Percentiles rank a stretch among this genome's conserved stretches.
These are phyloP conservation scores for Rosa hybrid DNA, from an alignment of 331 rosid species.

Conservation along the genomic window DNA sequence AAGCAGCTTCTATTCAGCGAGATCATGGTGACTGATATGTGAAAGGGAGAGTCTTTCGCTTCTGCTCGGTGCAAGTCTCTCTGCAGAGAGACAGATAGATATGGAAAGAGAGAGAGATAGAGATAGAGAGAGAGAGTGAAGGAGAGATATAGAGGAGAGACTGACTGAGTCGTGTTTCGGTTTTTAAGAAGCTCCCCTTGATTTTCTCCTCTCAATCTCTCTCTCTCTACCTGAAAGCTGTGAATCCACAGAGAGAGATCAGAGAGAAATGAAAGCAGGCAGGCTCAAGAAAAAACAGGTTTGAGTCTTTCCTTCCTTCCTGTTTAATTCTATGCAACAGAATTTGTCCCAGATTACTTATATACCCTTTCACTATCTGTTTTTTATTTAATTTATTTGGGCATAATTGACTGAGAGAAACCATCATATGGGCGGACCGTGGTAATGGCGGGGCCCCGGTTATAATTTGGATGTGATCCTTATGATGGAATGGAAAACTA, in stretches of 20 bases:
- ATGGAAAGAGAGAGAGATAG: background rate
- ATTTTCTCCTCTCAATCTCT: slow-evolving; percentile 27
- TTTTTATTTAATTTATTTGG: background rate
- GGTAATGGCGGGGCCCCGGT: background rate
- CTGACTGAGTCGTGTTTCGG: slow-evolving; percentile 6
- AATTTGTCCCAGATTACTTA: slow-evolving; percentile 8
- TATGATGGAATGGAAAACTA: background rate
- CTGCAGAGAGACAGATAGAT: background rate
- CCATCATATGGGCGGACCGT: slow-evolving; percentile 3
- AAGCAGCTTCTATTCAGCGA: slow-evolving; percentile 57
- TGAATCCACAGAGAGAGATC: slow-evolving; percentile 2
- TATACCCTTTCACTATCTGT: slow-evolving; percentile 11
- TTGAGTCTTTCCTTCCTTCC: background rate
- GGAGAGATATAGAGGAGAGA: slow-evolving; percentile 26
- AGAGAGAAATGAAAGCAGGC: slow-evolving; percentile 1
- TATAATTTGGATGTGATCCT: background rate
- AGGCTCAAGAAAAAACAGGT: background rate
- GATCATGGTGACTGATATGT: slow-evolving; percentile 53
- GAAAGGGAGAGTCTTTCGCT: slow-evolving; percentile 38
- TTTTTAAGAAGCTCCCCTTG: slow-evolving; percentile 23
- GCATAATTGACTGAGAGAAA: background rate
- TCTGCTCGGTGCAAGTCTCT: background rate
- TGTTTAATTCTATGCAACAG: background rate
- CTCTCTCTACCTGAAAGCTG: slow-evolving; percentile 24
- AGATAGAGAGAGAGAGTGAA: background rate